phyloP scores from a whole-genome alignment of 2,329 filamentous ascomycete species.

The Penicillium sp. region DNA sequence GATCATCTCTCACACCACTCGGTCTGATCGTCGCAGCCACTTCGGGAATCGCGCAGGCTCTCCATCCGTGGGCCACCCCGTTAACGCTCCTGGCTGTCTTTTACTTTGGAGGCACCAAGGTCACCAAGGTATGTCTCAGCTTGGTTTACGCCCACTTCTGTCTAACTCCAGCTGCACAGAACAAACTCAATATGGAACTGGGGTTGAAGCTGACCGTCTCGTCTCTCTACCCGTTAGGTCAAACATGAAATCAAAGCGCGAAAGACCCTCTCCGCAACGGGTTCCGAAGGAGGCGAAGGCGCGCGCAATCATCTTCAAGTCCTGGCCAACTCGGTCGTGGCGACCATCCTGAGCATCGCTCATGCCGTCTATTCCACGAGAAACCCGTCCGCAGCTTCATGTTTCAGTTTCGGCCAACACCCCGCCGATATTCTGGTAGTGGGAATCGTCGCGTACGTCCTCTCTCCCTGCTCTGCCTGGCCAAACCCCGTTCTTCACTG shows the following conservation, averaged over 20 bases:
- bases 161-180: no score
- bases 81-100: constrained; percentile 77
- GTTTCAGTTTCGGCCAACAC: constrained; percentile 35
- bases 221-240: constrained; percentile 48
- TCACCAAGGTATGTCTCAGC: constrained; percentile 61
- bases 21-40: constrained; percentile 66
- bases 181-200: no score
- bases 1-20: constrained; percentile 69
- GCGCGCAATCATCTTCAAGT: constrained; percentile 82
- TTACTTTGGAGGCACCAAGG: constrained; percentile 76
- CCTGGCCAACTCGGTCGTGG: constrained; percentile 77
- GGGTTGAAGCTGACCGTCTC: no score
- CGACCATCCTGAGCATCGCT: constrained; percentile 57
- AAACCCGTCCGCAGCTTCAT: constrained; percentile 18
- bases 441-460: constrained; percentile 37
- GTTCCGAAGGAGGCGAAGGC: constrained; percentile 68
- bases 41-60: constrained; percentile 72
- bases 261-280: constrained; percentile 71
- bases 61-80: constrained; percentile 94
- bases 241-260: constrained; percentile 81
- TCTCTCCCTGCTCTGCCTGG: background rate
- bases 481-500: no score
- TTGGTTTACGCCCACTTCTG: no score
- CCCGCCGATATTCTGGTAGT: constrained; percentile 35
- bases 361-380: constrained; percentile 43